Percentiles rank a stretch among this genome's conserved stretches.
These are phyloP conservation scores for Actinomortierella ambigua DNA, from an alignment of 371 early-diverging fungal genomes.

Conservation along the genomic window DNA sequence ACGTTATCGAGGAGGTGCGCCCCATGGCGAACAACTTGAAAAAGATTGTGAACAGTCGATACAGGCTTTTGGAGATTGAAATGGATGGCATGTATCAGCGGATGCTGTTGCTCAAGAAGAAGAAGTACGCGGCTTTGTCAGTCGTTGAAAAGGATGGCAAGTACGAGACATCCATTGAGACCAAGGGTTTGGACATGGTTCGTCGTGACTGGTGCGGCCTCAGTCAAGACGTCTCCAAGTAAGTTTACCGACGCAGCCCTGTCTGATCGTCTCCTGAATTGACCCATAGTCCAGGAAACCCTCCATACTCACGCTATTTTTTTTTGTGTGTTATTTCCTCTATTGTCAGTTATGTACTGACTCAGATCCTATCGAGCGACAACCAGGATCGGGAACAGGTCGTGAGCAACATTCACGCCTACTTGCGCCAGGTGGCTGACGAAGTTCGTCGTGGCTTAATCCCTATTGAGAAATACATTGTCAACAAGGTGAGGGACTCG, in stretches of 20 bases:
- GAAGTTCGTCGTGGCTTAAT: slow-evolving; percentile 75
- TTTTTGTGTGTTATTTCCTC: not conserved
- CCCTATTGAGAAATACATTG: slow-evolving; percentile 87
- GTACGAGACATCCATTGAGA: slow-evolving; percentile 77
- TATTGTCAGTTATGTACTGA: slow-evolving; percentile 65
- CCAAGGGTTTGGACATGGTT: slow-evolving; percentile 98
- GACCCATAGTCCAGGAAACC: no score
- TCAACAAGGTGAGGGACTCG: slow-evolving; percentile 78
- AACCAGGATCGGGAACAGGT: slow-evolving; percentile 77
- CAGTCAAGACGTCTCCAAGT: slow-evolving; percentile 86
- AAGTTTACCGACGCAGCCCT: slow-evolving; percentile 37
- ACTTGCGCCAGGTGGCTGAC: slow-evolving; percentile 70
- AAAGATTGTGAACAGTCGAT: slow-evolving; percentile 89
- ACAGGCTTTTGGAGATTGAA: slow-evolving; percentile 96
- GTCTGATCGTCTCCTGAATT: slow-evolving; percentile 6
- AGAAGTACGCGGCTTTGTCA: slow-evolving; percentile 97
- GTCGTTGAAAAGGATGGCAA: slow-evolving; percentile 72
- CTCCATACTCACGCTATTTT: no score
- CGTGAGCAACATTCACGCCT: slow-evolving; percentile 76
- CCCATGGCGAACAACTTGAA: slow-evolving; percentile 86
- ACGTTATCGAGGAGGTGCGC: slow-evolving; percentile 74
- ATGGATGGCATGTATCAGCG: slow-evolving; percentile 96
- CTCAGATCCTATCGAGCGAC: slow-evolving; percentile 72
- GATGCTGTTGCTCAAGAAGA: slow-evolving; percentile 98
- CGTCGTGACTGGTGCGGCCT: slow-evolving; percentile 98